Percentiles rank a stretch among this genome's conserved stretches.
Conservation (phyloP, 306 rosid genomes). For the Cicer bijugum region DNA sequence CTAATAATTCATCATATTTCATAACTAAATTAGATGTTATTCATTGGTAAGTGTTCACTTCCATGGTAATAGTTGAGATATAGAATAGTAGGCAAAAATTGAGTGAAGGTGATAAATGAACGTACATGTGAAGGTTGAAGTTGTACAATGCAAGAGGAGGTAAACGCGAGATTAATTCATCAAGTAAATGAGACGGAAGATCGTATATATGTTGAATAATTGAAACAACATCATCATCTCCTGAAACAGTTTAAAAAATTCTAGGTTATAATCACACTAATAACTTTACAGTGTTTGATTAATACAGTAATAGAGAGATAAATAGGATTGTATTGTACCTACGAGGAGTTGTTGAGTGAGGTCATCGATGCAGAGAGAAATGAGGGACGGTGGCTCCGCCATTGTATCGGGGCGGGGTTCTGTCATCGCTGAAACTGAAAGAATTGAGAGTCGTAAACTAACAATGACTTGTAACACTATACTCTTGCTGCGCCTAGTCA, state of each 20-base stretch:
- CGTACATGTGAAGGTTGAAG: conserved; percentile 59
- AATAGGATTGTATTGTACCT: conserved; percentile 36
- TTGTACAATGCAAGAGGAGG: conserved; percentile 64
- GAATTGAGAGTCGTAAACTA: too few relatives aligned
- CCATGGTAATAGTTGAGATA: background rate
- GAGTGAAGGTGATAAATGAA: background rate
- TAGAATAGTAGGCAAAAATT: background rate
- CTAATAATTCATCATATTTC: background rate
- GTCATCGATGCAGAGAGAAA: conserved; percentile 58
- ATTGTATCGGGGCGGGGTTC: conserved; percentile 16
- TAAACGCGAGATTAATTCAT: conserved; percentile 51
- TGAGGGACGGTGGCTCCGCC: conserved; percentile 62
- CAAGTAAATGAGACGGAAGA: conserved; percentile 60
- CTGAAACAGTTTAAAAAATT: conserved; percentile 46
- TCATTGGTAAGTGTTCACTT: background rate
- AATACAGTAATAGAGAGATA: background rate
- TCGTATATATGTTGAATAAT: conserved; percentile 48
- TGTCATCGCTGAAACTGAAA: background rate
- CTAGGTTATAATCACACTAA: conserved; percentile 16
- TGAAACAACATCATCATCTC: conserved; percentile 48
- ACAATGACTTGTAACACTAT: too few relatives aligned
- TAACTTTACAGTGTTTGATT: background rate
- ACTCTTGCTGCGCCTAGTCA: too few relatives aligned
- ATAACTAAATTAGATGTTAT: background rate
- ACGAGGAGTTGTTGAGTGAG: conserved; percentile 50